phyloP scores from a whole-genome alignment of 75 land plant genomes.

The Gnetum montanum region DNA sequence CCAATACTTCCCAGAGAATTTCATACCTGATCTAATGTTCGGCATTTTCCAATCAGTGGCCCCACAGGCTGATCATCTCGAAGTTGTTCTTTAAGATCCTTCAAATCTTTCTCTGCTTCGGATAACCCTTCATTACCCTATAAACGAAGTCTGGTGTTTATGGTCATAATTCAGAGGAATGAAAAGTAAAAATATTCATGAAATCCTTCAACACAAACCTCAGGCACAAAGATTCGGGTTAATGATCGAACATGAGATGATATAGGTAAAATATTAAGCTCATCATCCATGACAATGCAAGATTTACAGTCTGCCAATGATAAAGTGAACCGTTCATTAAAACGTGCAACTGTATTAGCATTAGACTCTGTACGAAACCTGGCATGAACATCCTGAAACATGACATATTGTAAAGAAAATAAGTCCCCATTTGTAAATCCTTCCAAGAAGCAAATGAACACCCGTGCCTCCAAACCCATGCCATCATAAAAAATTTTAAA shows the following conservation, averaged over 20 bases:
- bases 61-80: slow-evolving; percentile 85
- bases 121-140: slow-evolving; percentile 83
- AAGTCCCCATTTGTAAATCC: not conserved
- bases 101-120: slow-evolving; percentile 64
- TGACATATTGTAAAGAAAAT: too few relatives aligned
- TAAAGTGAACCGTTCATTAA: slow-evolving; percentile 91
- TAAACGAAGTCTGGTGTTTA: not conserved
- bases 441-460: too few relatives aligned
- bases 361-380: slow-evolving; percentile 96
- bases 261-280: slow-evolving; percentile 80
- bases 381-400: slow-evolving; percentile 91
- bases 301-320: slow-evolving; percentile 93
- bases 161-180: too few relatives aligned
- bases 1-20: too few relatives aligned
- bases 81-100: slow-evolving; percentile 74
- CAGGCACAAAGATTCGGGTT: slow-evolving; percentile 36
- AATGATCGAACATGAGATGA: slow-evolving; percentile 84
- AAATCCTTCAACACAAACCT: slow-evolving; percentile 40
- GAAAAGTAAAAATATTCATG: not conserved
- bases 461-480: too few relatives aligned
- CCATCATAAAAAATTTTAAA: too few relatives aligned
- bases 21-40: slow-evolving; percentile 86
- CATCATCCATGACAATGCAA: slow-evolving; percentile 97
- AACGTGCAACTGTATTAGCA: slow-evolving; percentile 59
- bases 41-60: slow-evolving; percentile 72